Base-by-base conservation (phyloP, 2,329 filamentous ascomycete genomes). In the Alternaria dauci region DNA sequence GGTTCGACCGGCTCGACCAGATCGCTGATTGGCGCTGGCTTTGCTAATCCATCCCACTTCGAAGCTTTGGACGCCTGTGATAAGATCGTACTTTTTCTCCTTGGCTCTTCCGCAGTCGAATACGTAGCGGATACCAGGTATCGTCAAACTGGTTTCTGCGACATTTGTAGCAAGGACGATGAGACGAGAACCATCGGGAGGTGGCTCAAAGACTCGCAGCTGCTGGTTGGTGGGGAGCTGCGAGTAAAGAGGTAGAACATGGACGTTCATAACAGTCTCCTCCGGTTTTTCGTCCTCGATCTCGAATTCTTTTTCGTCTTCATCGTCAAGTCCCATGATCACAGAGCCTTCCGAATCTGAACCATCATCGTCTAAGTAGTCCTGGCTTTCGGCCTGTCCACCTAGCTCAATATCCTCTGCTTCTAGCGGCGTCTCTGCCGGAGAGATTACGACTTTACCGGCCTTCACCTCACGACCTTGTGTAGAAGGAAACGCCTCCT, bases 11-110 rank as follows among this genome's bases (percentile, higher is more conserved):
- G 95, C 95, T 85, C 95, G 92, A 80, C 95, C 95, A 60, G 93
- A 89, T 76, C 95, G 87, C 79, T 99, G 95, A 67, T 89, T 91
- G 8, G 95, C 94, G 76, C 93, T 96, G 28, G 95, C 95, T 81
- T 99, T 98, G 81, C 94, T 97, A 76, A 98, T 96, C 93, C 94
- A 99, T 41, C 91, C 91, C 54, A 99, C 88, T 71, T 97, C 91
- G 75, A 97, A 99, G 73, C 91, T 97, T 76, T 99, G 95, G 0
- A 99, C 94, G 4, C 94, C 94, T 8, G 91, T 97, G 11, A 87
- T 82, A n/a, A 88, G 85, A 75, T 98, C 92, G 72, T 95, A 98
- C 59, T 90, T 91, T 64, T 94, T 90, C 77, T 97, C 94, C 78
- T 99, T 99, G 36, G 92, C 91, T 51, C 96, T 86, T 34, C 95